Conservation (phyloP, 768 basidiomycete genomes). For the Porphyrellus cyaneotinctus region DNA sequence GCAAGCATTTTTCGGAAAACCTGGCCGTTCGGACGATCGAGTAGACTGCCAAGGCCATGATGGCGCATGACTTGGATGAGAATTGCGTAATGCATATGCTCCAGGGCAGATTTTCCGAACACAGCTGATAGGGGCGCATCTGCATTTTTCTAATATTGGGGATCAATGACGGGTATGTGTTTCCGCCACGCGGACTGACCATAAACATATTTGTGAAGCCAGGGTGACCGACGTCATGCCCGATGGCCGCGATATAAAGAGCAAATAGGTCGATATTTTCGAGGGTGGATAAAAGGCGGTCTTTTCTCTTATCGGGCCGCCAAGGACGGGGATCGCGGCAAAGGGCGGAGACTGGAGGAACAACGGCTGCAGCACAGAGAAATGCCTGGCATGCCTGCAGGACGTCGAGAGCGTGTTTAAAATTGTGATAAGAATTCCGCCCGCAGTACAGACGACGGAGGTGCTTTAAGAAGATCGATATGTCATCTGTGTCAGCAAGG, state of each 20-base stretch:
- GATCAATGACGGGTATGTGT: constrained; percentile 5
- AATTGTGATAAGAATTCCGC: constrained; percentile 96
- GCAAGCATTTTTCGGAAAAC: constrained; percentile 72
- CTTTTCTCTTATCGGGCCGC: constrained; percentile 37
- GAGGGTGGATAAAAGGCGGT: constrained; percentile 39
- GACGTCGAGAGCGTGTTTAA: constrained; percentile 94
- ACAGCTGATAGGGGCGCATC: constrained; percentile 82
- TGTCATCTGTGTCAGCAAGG: constrained; percentile 48
- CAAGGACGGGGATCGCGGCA: constrained; percentile 36
- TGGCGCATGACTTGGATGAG: constrained; percentile 75
- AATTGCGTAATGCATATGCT: constrained; percentile 86
- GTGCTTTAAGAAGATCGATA: constrained; percentile 77
- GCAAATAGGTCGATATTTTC: constrained; percentile 75
- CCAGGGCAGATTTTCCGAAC: constrained; percentile 86
- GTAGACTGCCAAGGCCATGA: constrained; percentile 67
- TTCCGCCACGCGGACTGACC: constrained; percentile 45
- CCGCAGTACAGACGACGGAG: constrained; percentile 89
- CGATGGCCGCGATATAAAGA: constrained; percentile 87
- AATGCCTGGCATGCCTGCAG: constrained; percentile 90
- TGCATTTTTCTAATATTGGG: constrained; percentile 75
- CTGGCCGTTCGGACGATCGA: constrained; percentile 49
- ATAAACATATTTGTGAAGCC: constrained; percentile 93
- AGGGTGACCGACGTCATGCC: constrained; percentile 97
- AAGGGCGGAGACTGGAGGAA: constrained; percentile 70
- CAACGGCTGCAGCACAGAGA: constrained; percentile 70